Evolutionary conservation across 106 monocot genomes (phyloP), one percentile per base, ranked within the genome.

Genomic region (Phalaenopsis aphrodite): DNA sequence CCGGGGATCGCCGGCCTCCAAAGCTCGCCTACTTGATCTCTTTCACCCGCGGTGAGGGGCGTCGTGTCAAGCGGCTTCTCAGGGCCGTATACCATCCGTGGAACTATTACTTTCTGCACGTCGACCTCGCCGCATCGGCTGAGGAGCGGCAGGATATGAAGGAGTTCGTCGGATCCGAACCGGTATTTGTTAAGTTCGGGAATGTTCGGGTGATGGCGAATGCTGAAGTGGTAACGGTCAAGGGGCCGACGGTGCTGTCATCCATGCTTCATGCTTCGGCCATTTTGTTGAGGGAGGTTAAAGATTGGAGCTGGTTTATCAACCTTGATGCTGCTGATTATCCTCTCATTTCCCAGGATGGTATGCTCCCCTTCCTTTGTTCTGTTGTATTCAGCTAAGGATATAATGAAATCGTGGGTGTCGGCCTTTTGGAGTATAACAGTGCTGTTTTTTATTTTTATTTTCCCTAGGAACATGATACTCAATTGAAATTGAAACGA

Each of bases 41-140:
- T 56, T 91, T 90, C 76, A 57, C 85, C 41, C 43, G 41, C 16
- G 90, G 88, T 43, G 96, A 96, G 55, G 88, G 85, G 37, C 56
- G 37, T 18, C 88, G 90, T 17, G 79, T 93, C 56, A 81, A 77
- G 78, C 75, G 96, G 42, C 43, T 92, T 42, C 84, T 96, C 5
- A 79, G 77, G 78, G 93, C 96, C 16, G 77, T 80, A 16, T 96
- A 93, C 86, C 93, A 96, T 67, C 96, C 93, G 48, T 73, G 83
- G 89, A 96, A 96, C 80, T 79, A 64, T 69, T 96, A 96, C 83
- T 47, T 96, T 36, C 74, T 96, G 58, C 85, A 88, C 56, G 82
- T 95, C 81, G 89, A 90, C 83, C 82, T 77, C n/a, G 76, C 82
- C 23, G 82, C 82, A 17, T 67, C 82, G 79, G 21, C 49, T 16